Evolutionary conservation across 495 filamentous ascomycete species (phyloP), one percentile per base, ranked within the genome.

Genomic region (Xylaria curta): DNA sequence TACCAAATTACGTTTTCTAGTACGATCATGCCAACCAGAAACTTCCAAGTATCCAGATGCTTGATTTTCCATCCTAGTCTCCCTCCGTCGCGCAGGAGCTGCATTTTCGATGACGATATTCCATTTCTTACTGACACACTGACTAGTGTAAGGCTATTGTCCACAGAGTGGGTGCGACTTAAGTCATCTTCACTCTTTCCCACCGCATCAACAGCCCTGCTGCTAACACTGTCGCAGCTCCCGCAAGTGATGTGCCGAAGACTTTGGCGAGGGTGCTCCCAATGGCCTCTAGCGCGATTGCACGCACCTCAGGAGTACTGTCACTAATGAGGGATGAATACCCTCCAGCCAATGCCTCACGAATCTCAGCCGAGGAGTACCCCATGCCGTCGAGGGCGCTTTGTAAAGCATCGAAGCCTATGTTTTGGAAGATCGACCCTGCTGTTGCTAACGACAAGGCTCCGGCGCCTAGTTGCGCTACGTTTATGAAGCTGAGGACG

Each of bases 151-250:
- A 38, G 36, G 8, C 36, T 8, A 38, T 38, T 8, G 6, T 38
- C 17, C 7, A 10, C 21, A 28, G n/a, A 19, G 21, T 47, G 0
- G n/a, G 6, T 28, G 51, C 12, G 13, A 28, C 21, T 26, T 28
- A 54, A 54, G 51, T 15, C 51, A 54, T 54, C 24, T 54, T 54
- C 12, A 54, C 51, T n/a, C 10, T 54, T 54, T 54, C 51, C 51
- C 51, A 54, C 51, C 51, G n/a, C 51, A 54, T 54, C 51, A 54
- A 54, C 6, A 54, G n/a, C 21, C 51, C 51, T 28, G 51, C 51
- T 24, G 13, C 51, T 7, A 54, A 9, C 7, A 54, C 51, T 1
- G 24, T 28, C 7, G 51, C 51, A 1, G 21, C 51, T 26, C 51
- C 51, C 12, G 24, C 51, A 54, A 54, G 51, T 13, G 51, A 54